Percentiles rank a stretch among this genome's conserved stretches.
Evolutionary conservation across 257 asterid genomes (phyloP).

Genomic region (Capsicum baccatum): DNA sequence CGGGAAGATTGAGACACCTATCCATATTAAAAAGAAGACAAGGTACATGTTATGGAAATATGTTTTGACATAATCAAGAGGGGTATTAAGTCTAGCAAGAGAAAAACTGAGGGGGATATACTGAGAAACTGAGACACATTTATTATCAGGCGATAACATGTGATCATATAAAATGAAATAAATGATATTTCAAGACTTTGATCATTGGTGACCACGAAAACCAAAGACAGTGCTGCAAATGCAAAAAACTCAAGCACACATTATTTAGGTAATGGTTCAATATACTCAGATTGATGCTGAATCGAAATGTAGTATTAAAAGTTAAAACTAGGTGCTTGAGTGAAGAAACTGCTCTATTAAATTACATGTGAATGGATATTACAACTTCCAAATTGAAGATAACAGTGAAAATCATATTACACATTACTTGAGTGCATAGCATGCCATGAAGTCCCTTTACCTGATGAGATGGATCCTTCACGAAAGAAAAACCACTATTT

Average conservation of each 20-base stretch:
- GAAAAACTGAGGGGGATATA: background rate
- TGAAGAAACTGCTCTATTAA: background rate
- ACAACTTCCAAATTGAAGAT: background rate
- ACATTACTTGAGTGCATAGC: background rate
- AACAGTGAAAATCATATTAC: conserved; percentile 2
- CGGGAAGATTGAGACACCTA: conserved; percentile 11
- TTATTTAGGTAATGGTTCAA: background rate
- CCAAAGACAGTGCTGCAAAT: background rate
- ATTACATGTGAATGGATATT: background rate
- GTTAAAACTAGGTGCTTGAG: background rate
- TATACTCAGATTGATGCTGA: background rate
- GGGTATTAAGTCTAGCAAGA: conserved; percentile 3
- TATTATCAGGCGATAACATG: background rate
- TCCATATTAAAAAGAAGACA: background rate
- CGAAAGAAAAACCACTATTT: background rate
- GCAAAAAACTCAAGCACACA: background rate
- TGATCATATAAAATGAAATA: background rate
- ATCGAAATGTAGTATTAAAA: background rate
- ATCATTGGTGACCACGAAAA: conserved; percentile 2
- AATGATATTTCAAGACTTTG: background rate
- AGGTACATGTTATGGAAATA: background rate
- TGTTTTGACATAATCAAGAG: conserved; percentile 7
- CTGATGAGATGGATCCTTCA: background rate
- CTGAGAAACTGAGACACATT: background rate
- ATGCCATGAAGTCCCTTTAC: conserved; percentile 20